Conservation (phyloP, 2,329 filamentous ascomycete genomes). For the Keithomyces neogunnii region DNA sequence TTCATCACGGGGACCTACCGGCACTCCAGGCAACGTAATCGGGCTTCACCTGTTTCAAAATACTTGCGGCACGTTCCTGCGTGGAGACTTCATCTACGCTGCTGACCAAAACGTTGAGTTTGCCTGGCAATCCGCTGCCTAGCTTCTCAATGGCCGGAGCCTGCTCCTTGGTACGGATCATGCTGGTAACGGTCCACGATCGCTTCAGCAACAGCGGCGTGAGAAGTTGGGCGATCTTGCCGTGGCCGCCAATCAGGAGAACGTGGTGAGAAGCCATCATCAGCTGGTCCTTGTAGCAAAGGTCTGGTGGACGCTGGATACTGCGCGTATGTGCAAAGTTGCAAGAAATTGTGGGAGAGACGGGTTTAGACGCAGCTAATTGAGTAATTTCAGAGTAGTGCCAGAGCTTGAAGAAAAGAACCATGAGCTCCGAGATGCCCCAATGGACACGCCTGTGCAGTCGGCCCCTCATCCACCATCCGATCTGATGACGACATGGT, state of each 20-base stretch:
- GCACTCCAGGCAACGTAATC: slow-evolving; percentile 64
- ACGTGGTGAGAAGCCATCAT: slow-evolving; percentile 40
- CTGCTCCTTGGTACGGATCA: slow-evolving; percentile 68
- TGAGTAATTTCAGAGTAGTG: too few species aligned
- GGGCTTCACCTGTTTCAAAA: slow-evolving; percentile 52
- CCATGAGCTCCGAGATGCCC: too few species aligned
- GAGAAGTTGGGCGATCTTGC: slow-evolving; percentile 66
- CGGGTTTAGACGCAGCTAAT: too few species aligned
- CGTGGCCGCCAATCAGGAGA: slow-evolving; percentile 73
- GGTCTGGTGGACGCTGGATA: too few species aligned
- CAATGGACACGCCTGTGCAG: too few species aligned
- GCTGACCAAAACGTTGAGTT: slow-evolving; percentile 59
- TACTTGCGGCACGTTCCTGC: slow-evolving; percentile 49
- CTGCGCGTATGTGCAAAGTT: too few species aligned
- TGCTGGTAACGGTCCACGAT: slow-evolving; percentile 68
- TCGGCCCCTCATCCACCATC: too few species aligned
- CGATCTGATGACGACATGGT: background rate
- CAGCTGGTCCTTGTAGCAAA: too few species aligned
- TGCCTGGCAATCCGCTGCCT: slow-evolving; percentile 49
- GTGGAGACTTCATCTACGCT: slow-evolving; percentile 64
- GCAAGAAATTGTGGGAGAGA: too few species aligned
- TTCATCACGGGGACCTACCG: slow-evolving; percentile 31
- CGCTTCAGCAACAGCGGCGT: slow-evolving; percentile 68
- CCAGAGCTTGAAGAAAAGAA: too few species aligned
- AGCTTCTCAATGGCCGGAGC: slow-evolving; percentile 54